Conservation (phyloP, 2,329 filamentous ascomycete species). For the Biscogniauxia mediterranea region DNA sequence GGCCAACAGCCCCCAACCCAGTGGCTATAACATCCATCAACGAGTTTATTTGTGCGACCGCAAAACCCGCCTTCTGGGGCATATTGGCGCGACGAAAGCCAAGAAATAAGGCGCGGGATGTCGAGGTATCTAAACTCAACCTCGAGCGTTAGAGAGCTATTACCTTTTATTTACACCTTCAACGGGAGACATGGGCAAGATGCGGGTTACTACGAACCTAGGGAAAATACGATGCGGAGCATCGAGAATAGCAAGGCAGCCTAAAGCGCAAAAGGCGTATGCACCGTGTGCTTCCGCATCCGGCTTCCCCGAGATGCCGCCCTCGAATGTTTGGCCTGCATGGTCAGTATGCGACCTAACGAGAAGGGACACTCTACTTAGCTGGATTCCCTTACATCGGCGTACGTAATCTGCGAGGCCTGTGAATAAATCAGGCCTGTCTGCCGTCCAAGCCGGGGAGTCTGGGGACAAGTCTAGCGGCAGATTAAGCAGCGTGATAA, state of each 20-base stretch:
- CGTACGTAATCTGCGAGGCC: constrained; percentile 77
- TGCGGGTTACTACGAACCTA: constrained; percentile 51
- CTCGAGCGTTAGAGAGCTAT: constrained; percentile 19
- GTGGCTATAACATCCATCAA: constrained; percentile 97
- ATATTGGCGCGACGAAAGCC: constrained; percentile 88
- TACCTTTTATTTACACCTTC: constrained; percentile 36
- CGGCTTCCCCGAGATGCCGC: constrained; percentile 83
- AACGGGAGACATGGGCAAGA: constrained; percentile 29
- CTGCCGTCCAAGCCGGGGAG: constrained; percentile 63
- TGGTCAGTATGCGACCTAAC: constrained; percentile 22
- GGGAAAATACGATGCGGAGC: constrained; percentile 72
- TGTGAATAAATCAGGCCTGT: constrained; percentile 65
- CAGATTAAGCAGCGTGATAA: constrained; percentile 79
- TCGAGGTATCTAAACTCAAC: constrained; percentile 64
- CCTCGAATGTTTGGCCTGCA: constrained; percentile 87
- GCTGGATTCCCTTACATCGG: constrained; percentile 59
- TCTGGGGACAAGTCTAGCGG: constrained; percentile 75
- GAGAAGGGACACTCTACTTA: constrained; percentile 8
- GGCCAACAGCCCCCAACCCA: constrained; percentile 98
- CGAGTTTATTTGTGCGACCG: constrained; percentile 94
- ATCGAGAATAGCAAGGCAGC: constrained; percentile 82
- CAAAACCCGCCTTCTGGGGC: constrained; percentile 89
- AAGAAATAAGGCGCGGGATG: constrained; percentile 73
- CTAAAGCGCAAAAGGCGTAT: constrained; percentile 93
- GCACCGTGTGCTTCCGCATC: constrained; percentile 92